Evolutionary conservation across 2,329 filamentous ascomycete genomes (phyloP), one percentile per base, ranked within the genome.

Genomic region (Byssothecium circinans): DNA sequence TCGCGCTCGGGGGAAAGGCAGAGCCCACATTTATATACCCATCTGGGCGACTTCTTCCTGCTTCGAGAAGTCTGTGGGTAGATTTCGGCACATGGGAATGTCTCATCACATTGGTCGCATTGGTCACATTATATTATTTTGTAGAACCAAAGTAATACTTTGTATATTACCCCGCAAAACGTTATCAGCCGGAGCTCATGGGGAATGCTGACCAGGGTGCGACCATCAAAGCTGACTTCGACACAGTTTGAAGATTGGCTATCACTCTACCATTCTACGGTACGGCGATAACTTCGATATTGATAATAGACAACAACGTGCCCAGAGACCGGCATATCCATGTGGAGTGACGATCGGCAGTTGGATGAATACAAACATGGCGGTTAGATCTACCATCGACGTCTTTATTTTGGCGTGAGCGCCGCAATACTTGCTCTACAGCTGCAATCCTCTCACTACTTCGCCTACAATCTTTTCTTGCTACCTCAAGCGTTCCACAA

Each of bases 401-500:
- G 19, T 39, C 3, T 25, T 23, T 23, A 39, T 39, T 10, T 39
- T 25, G 8, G 14, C 36, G 20, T 39, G 20, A 27, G 36, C 25
- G 20, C 36, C 36, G 18, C 20, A 11, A 39, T 39, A 23, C 11
- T 39, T 39, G 20, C 22, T 39, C 12, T 39, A 20, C 23, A 10
- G 23, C 22, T 27, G 8, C 20, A 23, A 3, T 39, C 20, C 35
- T 37, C 11, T 39, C 36, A 11, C 22, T 39, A 14, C 20, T 23
- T 27, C 8, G 19, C n/a, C 10, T 25, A 25, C 18, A 11, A 6
- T n/a, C 19, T 25, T 3, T 25, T 39, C 8, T 25, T 23, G 20
- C n/a, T 6, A 39, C 19, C 18, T 39, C 12, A 5, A 39, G 20
- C 19, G 8, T 15, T 23, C 47, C 52, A 57, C 42, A 19, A 65